Evolutionary conservation across 495 filamentous ascomycete genomes (phyloP).

Genomic region (Annulohypoxylon nitens): DNA sequence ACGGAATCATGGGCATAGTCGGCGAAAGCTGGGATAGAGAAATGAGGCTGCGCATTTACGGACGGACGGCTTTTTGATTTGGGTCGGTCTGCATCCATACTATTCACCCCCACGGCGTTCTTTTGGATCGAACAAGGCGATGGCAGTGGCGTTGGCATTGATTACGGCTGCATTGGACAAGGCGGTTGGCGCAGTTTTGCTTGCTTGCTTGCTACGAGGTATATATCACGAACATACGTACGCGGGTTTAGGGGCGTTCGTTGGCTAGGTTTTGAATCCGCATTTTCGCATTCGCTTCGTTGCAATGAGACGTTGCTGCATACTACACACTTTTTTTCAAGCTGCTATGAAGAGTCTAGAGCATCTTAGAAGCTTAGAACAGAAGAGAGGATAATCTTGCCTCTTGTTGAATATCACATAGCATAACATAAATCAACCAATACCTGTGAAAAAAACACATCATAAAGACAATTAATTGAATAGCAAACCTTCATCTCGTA

Average conservation of each 20-base stretch:
- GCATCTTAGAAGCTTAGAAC: not conserved
- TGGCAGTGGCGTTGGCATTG: not conserved
- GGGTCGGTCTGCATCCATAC: not conserved
- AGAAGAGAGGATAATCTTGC: not conserved
- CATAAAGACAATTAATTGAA: not conserved
- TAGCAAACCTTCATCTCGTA: not conserved
- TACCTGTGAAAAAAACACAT: not conserved
- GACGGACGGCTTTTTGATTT: not conserved
- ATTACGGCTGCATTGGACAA: not conserved
- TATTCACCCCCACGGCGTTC: not conserved
- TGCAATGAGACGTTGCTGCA: constrained; percentile 5
- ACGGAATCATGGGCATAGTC: not conserved
- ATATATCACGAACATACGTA: constrained; percentile 25
- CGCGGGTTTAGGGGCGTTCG: constrained; percentile 11
- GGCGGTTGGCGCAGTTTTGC: constrained; percentile 2
- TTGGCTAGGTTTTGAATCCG: constrained; percentile 17
- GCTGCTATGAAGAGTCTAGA: not conserved
- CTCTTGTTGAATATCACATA: not conserved
- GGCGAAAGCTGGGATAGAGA: not conserved
- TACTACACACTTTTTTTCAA: not conserved
- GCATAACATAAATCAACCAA: not conserved
- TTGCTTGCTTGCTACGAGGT: not conserved
- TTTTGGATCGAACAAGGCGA: not conserved
- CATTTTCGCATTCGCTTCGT: not conserved
- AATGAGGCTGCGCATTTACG: not conserved